Percentiles rank a stretch among this genome's conserved stretches.
These are phyloP conservation scores for Chaetomiaceae sp. DNA, from an alignment of 2,329 filamentous ascomycete species.

Conservation along the genomic window DNA sequence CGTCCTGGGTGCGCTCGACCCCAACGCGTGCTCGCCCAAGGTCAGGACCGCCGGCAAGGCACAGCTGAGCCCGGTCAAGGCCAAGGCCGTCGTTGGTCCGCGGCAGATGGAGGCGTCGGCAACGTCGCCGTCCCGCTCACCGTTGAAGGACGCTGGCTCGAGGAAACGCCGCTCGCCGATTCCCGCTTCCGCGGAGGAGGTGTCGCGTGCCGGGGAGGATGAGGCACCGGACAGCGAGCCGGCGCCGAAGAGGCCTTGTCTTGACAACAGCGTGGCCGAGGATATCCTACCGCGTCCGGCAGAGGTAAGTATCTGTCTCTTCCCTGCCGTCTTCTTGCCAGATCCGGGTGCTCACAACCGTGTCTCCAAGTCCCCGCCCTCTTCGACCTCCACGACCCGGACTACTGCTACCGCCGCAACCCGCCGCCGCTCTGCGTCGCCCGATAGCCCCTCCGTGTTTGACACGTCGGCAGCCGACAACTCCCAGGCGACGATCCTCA, in stretches of 20 bases:
- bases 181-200: neutral
- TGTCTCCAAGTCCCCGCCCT: constrained; percentile 26
- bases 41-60: constrained; percentile 4
- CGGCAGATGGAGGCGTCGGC: neutral
- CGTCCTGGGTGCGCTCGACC: constrained; percentile 45
- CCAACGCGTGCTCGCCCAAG: constrained; percentile 38
- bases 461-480: constrained; percentile 45
- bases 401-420: neutral
- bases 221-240: neutral
- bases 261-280: neutral
- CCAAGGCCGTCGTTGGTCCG: neutral
- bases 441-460: constrained; percentile 47
- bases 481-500: constrained; percentile 46
- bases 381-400: constrained; percentile 13
- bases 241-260: constrained; percentile 15
- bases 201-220: constrained; percentile 12
- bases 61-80: constrained; percentile 7
- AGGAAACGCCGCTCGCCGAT: constrained; percentile 28
- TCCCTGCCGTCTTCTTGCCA: no score
- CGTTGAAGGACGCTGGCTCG: constrained; percentile 6
- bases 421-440: constrained; percentile 28
- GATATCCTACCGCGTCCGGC: neutral
- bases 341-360: neutral
- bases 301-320: neutral
- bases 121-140: neutral